Conservation (phyloP, 2,329 filamentous ascomycete genomes). For the Penicillium frequentans region DNA sequence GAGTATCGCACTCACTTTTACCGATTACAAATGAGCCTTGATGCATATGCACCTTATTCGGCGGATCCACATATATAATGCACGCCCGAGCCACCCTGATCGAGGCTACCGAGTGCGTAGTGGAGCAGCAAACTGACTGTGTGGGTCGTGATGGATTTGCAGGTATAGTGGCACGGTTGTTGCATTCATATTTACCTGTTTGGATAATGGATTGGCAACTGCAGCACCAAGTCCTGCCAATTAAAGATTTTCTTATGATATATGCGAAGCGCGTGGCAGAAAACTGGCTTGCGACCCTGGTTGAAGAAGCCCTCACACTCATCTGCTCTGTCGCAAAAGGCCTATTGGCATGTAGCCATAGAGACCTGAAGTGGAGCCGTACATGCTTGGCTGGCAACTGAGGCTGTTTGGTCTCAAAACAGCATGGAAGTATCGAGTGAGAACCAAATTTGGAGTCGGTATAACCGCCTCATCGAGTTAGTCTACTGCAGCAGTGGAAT, state of each 20-base stretch:
- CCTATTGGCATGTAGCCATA: slow-evolving; percentile 5
- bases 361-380: background rate
- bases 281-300: background rate
- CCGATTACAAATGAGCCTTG: too few species aligned
- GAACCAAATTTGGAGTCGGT: too few species aligned
- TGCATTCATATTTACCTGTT: slow-evolving; percentile 7
- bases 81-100: slow-evolving; percentile 23
- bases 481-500: too few species aligned
- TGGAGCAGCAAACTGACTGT: slow-evolving; percentile 35
- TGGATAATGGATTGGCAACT: background rate
- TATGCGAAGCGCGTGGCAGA: slow-evolving; percentile 5
- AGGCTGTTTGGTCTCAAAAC: background rate
- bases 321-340: slow-evolving; percentile 1
- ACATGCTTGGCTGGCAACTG: slow-evolving; percentile 8
- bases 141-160: slow-evolving; percentile 36
- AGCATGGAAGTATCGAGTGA: too few species aligned
- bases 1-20: too few species aligned
- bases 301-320: background rate
- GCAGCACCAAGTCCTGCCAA: background rate
- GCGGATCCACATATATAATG: slow-evolving; percentile 20
- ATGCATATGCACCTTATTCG: too few species aligned
- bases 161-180: slow-evolving; percentile 36
- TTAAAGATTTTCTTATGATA: slow-evolving; percentile 1
- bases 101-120: slow-evolving; percentile 24
- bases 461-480: too few species aligned